Evolutionary conservation across 441 rosid species (phyloP), one percentile per base, ranked within the genome.

Genomic region (Flueggea neowawraea): DNA sequence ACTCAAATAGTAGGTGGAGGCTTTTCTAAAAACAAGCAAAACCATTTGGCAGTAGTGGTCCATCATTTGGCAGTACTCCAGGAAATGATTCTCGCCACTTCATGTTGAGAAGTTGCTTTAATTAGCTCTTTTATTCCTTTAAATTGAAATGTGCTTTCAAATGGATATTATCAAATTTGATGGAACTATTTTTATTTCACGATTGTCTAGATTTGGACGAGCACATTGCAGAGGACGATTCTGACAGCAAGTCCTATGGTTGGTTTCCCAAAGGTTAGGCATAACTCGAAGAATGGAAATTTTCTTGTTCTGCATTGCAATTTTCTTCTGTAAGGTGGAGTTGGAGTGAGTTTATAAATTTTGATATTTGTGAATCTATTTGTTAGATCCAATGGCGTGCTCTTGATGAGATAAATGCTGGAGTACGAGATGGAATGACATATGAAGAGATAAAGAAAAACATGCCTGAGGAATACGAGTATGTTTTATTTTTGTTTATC

Each of bases 351-450:
- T 47, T 6, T 43, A 47, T 47, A 47, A 47, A 10, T 10, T 14
- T 47, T 10, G 41, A 36, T 36, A 36, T 36, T 36, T 36, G 41
- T 36, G 41, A 36, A 36, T 4, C 41, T 58, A 67, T 58, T 65
- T 64, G 59, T 62, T 55, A 92, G 99, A 92, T 95, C 66, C 99
- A 95, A 82, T 95, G 98, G 99, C 98, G 97, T 69, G 96, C 98
- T 44, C 84, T 92, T 52, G 99, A 95, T 64, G 99, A 95, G 86
- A 92, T 95, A 74, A 92, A 92, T 73, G 83, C 99, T 66, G 99
- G 98, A 73, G 96, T 86, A 13, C 93, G 99, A 64, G 98, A 96
- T 84, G 99, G 98, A 65, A 96, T 96, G 99, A 92, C 87, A 33
- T 95, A 95, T 62, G 98, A 95, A 73, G 99, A 92, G 65, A 86